Base-by-base conservation (phyloP, 331 rosid genomes). In the Telfairia occidentalis region DNA sequence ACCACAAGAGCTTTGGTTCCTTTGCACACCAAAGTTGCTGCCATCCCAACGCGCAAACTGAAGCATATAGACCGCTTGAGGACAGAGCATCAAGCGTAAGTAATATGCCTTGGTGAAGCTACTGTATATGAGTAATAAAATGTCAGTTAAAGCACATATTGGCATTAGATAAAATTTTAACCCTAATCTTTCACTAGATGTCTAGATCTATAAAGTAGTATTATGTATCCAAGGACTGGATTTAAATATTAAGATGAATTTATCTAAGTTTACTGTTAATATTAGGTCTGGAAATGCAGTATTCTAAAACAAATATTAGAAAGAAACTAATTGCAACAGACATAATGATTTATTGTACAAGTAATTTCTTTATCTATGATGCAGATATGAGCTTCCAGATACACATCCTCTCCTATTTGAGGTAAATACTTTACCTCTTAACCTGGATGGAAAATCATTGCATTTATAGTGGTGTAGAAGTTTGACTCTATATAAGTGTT, bases 341-440 rank as follows among this genome's bases (percentile, higher is more conserved):
- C 23, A 63, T 9, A 10, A 32, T 32, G 43, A 6, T 15, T 30
- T 61, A 34, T 60, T 30, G 43, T 34, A 35, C 7, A 18, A 34
- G 9, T 35, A 35, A 61, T 79, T 60, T 59, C 74, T 77, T 87
- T 85, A 77, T 49, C 64, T 48, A 58, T 72, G 74, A 38, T 88
- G 87, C 97, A 95, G 99, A 71, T 95, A 95, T 76, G 99, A 95
- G 74, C 97, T 95, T 78, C 97, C 99, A 70, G 99, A 95, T 82
- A 67, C 81, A 1, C 99, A 95, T 87, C 90, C 93, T 86, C 99
- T 95, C 82, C 81, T 95, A 76, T 81, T 89, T 60, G 83, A 79
- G 90, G 99, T 95, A 42, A 86, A 92, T 81, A 59, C 77, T 73
- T 82, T 46, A 73, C 61, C 35, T 73, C 5, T 69, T 76, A 2